Evolutionary conservation across 345 rosid species (phyloP).

Genomic region (Punica granatum): DNA sequence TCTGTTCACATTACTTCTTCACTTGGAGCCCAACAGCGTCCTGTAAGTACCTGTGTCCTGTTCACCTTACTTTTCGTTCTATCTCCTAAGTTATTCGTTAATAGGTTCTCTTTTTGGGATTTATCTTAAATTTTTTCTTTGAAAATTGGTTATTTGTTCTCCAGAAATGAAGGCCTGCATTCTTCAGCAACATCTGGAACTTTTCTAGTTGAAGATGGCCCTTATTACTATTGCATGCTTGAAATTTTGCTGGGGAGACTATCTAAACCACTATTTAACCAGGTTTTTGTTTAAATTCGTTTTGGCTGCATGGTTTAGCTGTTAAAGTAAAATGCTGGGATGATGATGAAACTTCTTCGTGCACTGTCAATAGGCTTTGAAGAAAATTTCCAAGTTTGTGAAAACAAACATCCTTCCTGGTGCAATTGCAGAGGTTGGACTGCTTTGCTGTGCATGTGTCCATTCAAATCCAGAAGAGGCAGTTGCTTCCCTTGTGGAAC

Average conservation of each 20-base stretch:
- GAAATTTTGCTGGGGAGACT: constrained; percentile 92
- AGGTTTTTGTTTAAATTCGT: constrained; percentile 30
- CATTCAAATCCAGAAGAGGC: constrained; percentile 96
- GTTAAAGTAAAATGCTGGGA: not conserved
- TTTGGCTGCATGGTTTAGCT: not conserved
- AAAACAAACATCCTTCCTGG: constrained; percentile 93
- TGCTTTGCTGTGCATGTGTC: constrained; percentile 96
- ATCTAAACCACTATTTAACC: constrained; percentile 73
- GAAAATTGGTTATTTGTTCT: constrained; percentile 12
- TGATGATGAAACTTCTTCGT: constrained; percentile 10
- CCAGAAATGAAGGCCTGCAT: constrained; percentile 87
- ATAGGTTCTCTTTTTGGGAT: not conserved
- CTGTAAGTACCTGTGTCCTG: constrained; percentile 49
- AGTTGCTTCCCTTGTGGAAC: constrained; percentile 73
- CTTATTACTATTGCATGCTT: constrained; percentile 95
- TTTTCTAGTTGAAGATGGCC: constrained; percentile 96
- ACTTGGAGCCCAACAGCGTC: constrained; percentile 87
- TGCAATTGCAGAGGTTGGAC: constrained; percentile 97
- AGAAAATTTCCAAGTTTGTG: constrained; percentile 91
- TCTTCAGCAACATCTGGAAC: constrained; percentile 92
- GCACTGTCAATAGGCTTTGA: constrained; percentile 62
- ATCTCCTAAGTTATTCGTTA: not conserved
- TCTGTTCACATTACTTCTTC: constrained; percentile 75
- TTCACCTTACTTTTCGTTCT: not conserved
- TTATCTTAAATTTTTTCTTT: constrained; percentile 1